phyloP scores from a whole-genome alignment of 768 basidiomycete species.

The Lactarius deliciosus region DNA sequence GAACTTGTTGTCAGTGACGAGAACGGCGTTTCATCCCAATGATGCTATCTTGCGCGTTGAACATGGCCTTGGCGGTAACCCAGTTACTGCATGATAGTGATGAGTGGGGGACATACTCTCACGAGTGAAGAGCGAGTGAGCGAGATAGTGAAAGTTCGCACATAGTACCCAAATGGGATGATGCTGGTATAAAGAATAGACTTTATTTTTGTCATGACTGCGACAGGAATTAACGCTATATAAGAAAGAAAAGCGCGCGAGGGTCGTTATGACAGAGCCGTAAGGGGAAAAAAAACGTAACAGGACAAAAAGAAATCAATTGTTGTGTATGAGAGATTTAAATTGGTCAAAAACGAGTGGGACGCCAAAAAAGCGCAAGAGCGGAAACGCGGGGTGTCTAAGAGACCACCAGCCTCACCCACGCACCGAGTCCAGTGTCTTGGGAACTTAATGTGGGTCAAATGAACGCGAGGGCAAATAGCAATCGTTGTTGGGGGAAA shows the following conservation, averaged over 20 bases:
- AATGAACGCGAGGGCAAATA: not conserved
- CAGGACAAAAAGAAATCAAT: not conserved
- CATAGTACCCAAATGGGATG: no score
- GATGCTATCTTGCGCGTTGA: no score
- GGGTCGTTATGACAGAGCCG: conserved; percentile 9
- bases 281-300: not conserved
- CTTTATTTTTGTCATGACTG: conserved; percentile 20
- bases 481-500: not conserved
- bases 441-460: not conserved
- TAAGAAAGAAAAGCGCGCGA: conserved; percentile 10
- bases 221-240: conserved; percentile 10
- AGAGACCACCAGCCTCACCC: conserved; percentile 1
- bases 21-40: no score
- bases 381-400: conserved; percentile 3
- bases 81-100: not conserved
- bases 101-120: conserved; percentile 36
- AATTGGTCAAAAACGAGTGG: conserved; percentile 5
- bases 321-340: not conserved
- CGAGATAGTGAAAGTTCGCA: not conserved
- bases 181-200: conserved; percentile 5
- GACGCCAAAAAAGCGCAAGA: not conserved
- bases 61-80: no score
- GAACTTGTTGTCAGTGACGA: no score
- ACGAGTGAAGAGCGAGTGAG: not conserved
- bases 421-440: conserved; percentile 9